Base-by-base conservation (phyloP, 352 stramenopile species). In the Globisporangium parvum region DNA sequence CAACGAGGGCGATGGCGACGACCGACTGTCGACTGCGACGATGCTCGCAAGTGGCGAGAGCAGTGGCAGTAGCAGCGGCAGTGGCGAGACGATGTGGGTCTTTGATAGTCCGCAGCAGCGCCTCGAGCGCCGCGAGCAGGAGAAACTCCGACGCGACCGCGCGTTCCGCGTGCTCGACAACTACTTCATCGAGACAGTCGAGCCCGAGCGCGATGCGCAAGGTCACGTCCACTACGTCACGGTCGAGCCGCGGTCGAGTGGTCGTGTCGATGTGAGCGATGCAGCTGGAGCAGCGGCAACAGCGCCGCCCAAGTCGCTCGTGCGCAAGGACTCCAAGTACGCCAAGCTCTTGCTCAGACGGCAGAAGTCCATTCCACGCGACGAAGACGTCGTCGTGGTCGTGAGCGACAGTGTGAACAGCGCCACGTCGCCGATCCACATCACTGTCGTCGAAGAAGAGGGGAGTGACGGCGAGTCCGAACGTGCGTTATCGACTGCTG, bases 101-200 rank as follows among this genome's bases (percentile, higher is more conserved):
- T 77, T 74, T 18, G 66, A 75, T 35, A 85, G 73, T 0, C 73
- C 79, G 3, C 70, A 63, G 9, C 65, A 89, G 55, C 76, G 79
- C 51, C 63, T 85, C 1, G 60, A 71, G 20, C 75, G 69, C 14
- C 72, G 73, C 6, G 69, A 87, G 55, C 57, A 71, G 40, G 79
- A 89, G 47, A 79, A 78, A 37, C 51, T 75, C 53, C 66, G 67
- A 18, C 76, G 79, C 14, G 78, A 75, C 45, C 73, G 63, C 10
- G 69, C 67, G 6, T 89, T 89, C 66, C 63, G 63, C 12, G 71
- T 87, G 28, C 61, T 89, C 26, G 63, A 76, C 15, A 53, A 81
- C 39, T 86, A 82, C 53, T 53, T 54, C 37, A 70, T 75, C 47
- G 63, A 75, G 47, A 60, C 35, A 2, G 51, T 63, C 42, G 57